Conservation (phyloP, 1,284 basidiomycete genomes). For the Peniophora sp. region DNA sequence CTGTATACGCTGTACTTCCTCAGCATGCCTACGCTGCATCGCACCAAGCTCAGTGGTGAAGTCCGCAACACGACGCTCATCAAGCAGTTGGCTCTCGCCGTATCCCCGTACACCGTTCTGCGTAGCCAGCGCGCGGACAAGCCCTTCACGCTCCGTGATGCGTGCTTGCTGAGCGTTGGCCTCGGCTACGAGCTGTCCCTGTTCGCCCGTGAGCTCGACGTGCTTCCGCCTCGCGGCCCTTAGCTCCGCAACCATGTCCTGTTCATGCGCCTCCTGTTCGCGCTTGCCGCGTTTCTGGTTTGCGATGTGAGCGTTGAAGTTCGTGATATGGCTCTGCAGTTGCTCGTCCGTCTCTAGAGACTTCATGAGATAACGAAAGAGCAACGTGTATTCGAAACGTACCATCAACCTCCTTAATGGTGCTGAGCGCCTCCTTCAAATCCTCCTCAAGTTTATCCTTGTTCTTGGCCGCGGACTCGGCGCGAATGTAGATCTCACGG, state of each 20-base stretch:
- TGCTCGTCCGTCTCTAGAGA: constrained; percentile 73
- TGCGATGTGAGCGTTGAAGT: constrained; percentile 65
- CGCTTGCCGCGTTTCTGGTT: constrained; percentile 43
- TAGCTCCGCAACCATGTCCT: constrained; percentile 61
- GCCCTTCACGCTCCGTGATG: constrained; percentile 64
- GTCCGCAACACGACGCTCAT: constrained; percentile 58
- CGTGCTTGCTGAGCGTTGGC: constrained; percentile 69
- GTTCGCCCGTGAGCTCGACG: constrained; percentile 46
- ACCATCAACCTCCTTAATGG: constrained; percentile 73
- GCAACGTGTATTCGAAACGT: constrained; percentile 4
- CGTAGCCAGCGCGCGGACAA: constrained; percentile 65
- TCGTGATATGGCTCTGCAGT: constrained; percentile 57
- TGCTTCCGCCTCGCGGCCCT: constrained; percentile 44
- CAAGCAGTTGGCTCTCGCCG: constrained; percentile 49
- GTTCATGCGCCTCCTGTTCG: constrained; percentile 39
- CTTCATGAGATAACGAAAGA: background rate
- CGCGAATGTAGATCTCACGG: constrained; percentile 72
- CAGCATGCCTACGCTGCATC: constrained; percentile 46
- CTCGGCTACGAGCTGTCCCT: constrained; percentile 58
- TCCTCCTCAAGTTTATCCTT: constrained; percentile 49
- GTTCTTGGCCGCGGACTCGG: constrained; percentile 61
- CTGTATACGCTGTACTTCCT: constrained; percentile 54
- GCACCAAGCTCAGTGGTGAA: constrained; percentile 60
- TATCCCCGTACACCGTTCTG: constrained; percentile 73
- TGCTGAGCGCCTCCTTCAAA: constrained; percentile 57